phyloP scores from a whole-genome alignment of 2,329 filamentous ascomycete genomes.

The Penicillium sp. region DNA sequence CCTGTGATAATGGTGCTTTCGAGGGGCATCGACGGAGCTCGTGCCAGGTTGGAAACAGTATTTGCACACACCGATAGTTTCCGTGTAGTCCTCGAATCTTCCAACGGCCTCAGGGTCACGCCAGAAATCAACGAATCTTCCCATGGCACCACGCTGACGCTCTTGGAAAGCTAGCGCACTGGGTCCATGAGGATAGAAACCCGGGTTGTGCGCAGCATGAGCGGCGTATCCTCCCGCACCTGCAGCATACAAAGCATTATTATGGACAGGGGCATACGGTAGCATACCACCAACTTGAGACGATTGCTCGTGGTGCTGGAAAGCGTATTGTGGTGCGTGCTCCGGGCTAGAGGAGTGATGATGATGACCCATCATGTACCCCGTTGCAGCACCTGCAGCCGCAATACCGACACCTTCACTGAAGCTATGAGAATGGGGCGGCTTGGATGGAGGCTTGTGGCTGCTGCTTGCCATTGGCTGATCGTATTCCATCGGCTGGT shows the following conservation, averaged over 20 bases:
- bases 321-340: slow-evolving; percentile 31
- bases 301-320: slow-evolving; percentile 29
- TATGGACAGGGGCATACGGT: slow-evolving; percentile 24
- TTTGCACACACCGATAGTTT: slow-evolving; percentile 64
- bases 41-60: slow-evolving; percentile 63
- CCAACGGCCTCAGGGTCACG: slow-evolving; percentile 63
- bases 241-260: slow-evolving; percentile 44
- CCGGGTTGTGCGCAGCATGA: slow-evolving; percentile 31
- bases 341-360: slow-evolving; percentile 31
- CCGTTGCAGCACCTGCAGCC: slow-evolving; percentile 42
- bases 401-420: slow-evolving; percentile 37
- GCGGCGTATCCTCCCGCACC: slow-evolving; percentile 38
- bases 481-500: not conserved
- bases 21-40: slow-evolving; percentile 55
- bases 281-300: slow-evolving; percentile 17
- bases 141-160: slow-evolving; percentile 56
- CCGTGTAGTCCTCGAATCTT: slow-evolving; percentile 65
- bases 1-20: slow-evolving; percentile 56
- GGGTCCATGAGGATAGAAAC: slow-evolving; percentile 31
- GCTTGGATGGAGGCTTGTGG: slow-evolving; percentile 18
- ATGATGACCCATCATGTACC: slow-evolving; percentile 39
- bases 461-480: slow-evolving; percentile 13
- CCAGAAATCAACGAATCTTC: slow-evolving; percentile 59
- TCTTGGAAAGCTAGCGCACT: slow-evolving; percentile 49
- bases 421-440: slow-evolving; percentile 31